These are phyloP conservation scores for Globomyces sp. DNA, from an alignment of 371 early-diverging fungal genomes.

Conservation along the genomic window DNA sequence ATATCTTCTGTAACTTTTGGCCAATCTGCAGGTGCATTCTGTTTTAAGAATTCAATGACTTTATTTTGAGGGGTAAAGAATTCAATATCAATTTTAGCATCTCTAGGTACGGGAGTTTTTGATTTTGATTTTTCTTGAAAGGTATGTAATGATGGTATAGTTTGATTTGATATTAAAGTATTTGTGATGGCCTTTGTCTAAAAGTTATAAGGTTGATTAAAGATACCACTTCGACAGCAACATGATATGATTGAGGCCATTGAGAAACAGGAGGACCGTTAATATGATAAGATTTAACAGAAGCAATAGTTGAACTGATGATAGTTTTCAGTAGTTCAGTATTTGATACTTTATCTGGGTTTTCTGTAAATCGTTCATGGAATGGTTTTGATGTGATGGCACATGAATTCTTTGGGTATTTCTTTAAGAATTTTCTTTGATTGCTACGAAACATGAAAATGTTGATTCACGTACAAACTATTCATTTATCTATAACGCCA, in stretches of 20 bases:
- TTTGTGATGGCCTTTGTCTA: neutral
- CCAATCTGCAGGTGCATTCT: neutral
- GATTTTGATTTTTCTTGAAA: neutral
- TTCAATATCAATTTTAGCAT: neutral
- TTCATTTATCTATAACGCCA: too few species aligned
- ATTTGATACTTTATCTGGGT: too few species aligned
- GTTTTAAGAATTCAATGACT: slow-evolving; percentile 5
- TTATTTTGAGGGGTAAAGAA: neutral
- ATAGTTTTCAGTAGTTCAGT: too few species aligned
- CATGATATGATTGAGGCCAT: neutral
- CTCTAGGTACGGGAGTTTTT: neutral
- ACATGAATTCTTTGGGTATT: too few species aligned
- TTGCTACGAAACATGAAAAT: too few species aligned
- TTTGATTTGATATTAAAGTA: neutral
- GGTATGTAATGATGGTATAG: neutral
- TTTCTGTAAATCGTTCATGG: slow-evolving; percentile 7
- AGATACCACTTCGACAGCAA: neutral
- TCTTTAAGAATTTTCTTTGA: neutral
- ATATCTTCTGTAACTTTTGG: neutral
- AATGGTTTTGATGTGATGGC: neutral
- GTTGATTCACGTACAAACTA: too few species aligned
- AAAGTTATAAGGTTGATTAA: neutral
- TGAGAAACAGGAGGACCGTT: neutral
- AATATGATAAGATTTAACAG: neutral
- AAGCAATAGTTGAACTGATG: neutral